Base-by-base conservation (phyloP, 495 filamentous ascomycete genomes). In the Penicillium salamii region DNA sequence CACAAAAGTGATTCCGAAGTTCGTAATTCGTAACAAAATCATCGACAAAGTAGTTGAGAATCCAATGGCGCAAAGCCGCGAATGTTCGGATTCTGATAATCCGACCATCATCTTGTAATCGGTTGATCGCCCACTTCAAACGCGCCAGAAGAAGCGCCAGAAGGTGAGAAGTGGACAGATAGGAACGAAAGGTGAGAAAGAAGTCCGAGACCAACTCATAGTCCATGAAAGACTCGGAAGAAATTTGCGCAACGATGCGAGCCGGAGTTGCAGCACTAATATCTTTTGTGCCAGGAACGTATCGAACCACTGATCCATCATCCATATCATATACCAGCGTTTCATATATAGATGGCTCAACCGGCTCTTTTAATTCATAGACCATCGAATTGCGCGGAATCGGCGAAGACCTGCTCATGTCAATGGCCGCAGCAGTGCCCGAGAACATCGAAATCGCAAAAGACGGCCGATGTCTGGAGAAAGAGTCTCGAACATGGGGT, bases 181-280 rank as follows among this genome's bases (percentile, higher is more conserved):
- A 99, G 6, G 83, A 79, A 19, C 93, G 89, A 56, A 87, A 97
- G 1, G 95, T 97, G 31, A 98, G 82, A 60, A 99, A 99, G 73
- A 99, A 99, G 67, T 97, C 93, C 0, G 95, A 97, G 1, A 99
- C 79, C 5, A 99, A 80, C 62, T 97, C 92, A 67, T 99, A 99
- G 65, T 99, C 93, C 52, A 99, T 81, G 65, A 97, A 97, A 40
- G 82, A 87, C 15, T 91, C 89, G 14, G 95, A 97, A 3, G 93
- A 97, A 50, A 99, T 95, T 66, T 99, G 90, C n/a, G 91, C 92
- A 37, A 99, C 89, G 28, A 99, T 81, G 11, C 95, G 84, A 7
- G 90, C 87, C 2, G 92, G 90, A 0, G 90, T 96, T 13, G 95
- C 93, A 39, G 95, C 93, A 28, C 80, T 84, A 21, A 98, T 92